Base-by-base conservation (phyloP, 2,329 filamentous ascomycete species). In the Stachybotrys chartarum region DNA sequence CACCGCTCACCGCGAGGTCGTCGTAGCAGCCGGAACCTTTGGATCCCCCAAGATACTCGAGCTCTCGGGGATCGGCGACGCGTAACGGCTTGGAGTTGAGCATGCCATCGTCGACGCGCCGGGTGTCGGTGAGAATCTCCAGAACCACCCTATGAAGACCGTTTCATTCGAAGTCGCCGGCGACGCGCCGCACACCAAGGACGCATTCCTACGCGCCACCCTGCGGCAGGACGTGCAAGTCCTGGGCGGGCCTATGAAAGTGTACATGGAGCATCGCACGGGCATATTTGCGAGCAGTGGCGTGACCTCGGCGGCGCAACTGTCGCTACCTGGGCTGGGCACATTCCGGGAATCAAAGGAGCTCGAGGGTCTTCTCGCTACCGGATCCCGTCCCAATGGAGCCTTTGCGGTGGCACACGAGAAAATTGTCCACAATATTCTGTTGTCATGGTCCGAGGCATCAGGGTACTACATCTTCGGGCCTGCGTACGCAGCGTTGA, bases 11-110 rank as follows among this genome's bases (percentile, higher is more conserved):
- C 70, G 63, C 30, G 76, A 79, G 56, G 69, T 79, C 3, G 71
- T 78, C 30, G 50, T 79, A 4, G 66, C 69, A 1, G 73, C 72
- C 6, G 76, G 76, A 3, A 63, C 70, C 1, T 67, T 78, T 57
- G 70, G 75, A 53, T 70, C 70, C 0, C 74, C 77, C 5, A 66
- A 71, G 17, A 61, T 79, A 30, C 68, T 79, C 6, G 71, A 78
- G 58, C 64, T 75, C 6, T 76, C 73, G 2, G 72, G 74, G 1
- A 67, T 77, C 47, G 75, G 75, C 24, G 57, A 66, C 7, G 62
- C 59, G 30, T 57, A 57, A 2, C 60, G 64, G 52, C 62, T 66
- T 7, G 64, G 62, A 3, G 65, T 72, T 16, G 56, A 64, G 2
- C n/a, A 39, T 39, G 58, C 69, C 3, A 54, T 73, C 3, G 61